Evolutionary conservation across 192 early-diverging fungal species (phyloP).

Genomic region (Coemansia javaensis): DNA sequence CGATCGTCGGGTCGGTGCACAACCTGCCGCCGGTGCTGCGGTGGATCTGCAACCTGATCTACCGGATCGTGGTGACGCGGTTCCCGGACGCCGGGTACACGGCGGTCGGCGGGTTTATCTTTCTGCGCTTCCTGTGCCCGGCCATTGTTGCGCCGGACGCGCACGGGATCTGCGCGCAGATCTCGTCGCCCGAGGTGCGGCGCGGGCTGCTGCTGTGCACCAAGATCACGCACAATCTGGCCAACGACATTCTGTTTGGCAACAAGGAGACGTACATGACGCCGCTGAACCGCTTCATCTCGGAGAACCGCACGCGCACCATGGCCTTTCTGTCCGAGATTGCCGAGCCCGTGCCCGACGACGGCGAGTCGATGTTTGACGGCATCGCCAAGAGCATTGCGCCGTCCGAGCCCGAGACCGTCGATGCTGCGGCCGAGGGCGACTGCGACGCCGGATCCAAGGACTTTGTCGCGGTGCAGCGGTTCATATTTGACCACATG

Average conservation of each 20-base stretch:
- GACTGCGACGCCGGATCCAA: slow-evolving; percentile 32
- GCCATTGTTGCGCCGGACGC: slow-evolving; percentile 89
- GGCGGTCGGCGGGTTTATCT: slow-evolving; percentile 92
- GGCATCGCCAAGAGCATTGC: slow-evolving; percentile 35
- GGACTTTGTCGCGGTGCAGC: slow-evolving; percentile 57
- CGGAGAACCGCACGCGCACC: slow-evolving; percentile 75
- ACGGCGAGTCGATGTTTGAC: slow-evolving; percentile 41
- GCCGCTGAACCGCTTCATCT: slow-evolving; percentile 83
- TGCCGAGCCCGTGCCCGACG: slow-evolving; percentile 50
- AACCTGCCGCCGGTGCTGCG: slow-evolving; percentile 69
- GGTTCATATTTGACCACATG: slow-evolving; percentile 62
- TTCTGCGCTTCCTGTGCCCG: slow-evolving; percentile 93
- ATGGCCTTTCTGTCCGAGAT: slow-evolving; percentile 76
- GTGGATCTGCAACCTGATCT: slow-evolving; percentile 77
- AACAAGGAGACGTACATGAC: slow-evolving; percentile 94
- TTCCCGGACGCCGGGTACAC: slow-evolving; percentile 83
- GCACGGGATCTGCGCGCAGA: slow-evolving; percentile 66
- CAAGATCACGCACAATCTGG: slow-evolving; percentile 94
- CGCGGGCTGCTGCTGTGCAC: slow-evolving; percentile 86
- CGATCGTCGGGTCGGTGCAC: slow-evolving; percentile 68
- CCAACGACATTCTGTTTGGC: slow-evolving; percentile 93
- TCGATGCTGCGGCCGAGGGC: slow-evolving; percentile 24
- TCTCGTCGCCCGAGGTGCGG: slow-evolving; percentile 65
- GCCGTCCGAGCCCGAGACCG: slow-evolving; percentile 32
- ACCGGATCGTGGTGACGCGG: slow-evolving; percentile 65